Base-by-base conservation (phyloP, 2,329 filamentous ascomycete genomes). In the Ceratocystis huliohia region DNA sequence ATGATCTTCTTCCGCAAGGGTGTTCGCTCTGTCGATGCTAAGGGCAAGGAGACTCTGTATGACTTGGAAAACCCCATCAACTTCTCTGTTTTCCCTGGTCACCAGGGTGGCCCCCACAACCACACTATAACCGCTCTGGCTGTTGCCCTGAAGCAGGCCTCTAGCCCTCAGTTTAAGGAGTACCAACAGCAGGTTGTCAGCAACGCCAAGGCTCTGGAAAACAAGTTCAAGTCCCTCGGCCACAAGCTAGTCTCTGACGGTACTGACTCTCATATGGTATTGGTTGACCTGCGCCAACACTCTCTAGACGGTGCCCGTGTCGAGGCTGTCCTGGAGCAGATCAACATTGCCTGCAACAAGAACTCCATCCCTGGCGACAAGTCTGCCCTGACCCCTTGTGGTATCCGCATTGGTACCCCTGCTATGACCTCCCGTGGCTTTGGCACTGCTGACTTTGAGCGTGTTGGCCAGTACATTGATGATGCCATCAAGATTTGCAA, bases 1-100 rank as follows among this genome's bases (percentile, higher is more conserved):
- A 99, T 99, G 94, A 99, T 99, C 80, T 99, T 99, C 85, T 99
- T 92, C 87, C 90, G 94, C 78, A 96, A 96, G 82, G 94, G 94
- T 70, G 87, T 96, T 69, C 89, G 93, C 74, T 91, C 88, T 73
- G 88, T 88, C 65, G 90, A 97, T 75, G 81, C 88, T 78, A 96
- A 96, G 84, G 91, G 91, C 73, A 93, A 96, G 80, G 84, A 93
- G 81, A 88, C 83, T 64, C 81, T 92, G 73, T 99, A 96, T 76
- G 91, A 99, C 74, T 85, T 99, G 44, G 94, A 99, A 82, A 85
- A 87, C 72, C 89, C 91, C 66, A 99, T 99, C 82, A 99, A 99
- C 82, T 92, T 95, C 78, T 97, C 94, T 67, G 94, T 99, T 76
- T 99, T 99, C 85, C 94, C 94, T 66, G 94, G 94, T 69, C 94